Evolutionary conservation across 2,329 filamentous ascomycete genomes (phyloP).

Genomic region (Cladosporium sp.): DNA sequence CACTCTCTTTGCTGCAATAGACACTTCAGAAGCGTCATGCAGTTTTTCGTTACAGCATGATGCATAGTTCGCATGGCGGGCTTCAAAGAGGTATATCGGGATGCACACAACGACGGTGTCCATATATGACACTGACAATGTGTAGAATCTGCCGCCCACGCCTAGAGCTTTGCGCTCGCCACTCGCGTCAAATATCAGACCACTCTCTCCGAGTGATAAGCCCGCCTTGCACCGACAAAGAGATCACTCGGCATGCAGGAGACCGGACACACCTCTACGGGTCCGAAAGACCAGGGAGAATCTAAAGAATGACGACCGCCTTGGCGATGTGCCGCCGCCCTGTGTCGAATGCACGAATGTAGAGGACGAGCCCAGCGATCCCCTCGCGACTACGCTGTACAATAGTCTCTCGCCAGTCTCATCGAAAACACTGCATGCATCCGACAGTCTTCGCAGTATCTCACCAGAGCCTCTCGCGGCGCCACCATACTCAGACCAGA

Average conservation of each 20-base stretch:
- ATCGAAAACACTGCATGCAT: background rate
- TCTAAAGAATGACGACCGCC: constrained; percentile 19
- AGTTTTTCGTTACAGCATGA: background rate
- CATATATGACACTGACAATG: background rate
- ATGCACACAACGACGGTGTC: background rate
- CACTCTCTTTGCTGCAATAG: background rate
- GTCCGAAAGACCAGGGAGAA: constrained; percentile 35
- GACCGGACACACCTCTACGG: constrained; percentile 27
- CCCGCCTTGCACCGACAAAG: constrained; percentile 27
- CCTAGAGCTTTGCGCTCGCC: background rate
- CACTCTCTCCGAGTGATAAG: constrained; percentile 26
- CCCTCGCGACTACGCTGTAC: background rate
- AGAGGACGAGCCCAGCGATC: background rate
- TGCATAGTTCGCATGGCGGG: constrained; percentile 21
- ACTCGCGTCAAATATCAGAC: background rate
- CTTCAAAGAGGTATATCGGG: constrained; percentile 24
- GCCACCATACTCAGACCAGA: background rate
- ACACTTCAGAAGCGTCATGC: no score
- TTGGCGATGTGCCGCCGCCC: constrained; percentile 8
- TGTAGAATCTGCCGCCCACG: constrained; percentile 7
- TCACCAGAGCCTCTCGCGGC: background rate
- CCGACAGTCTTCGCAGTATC: background rate
- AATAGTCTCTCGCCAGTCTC: background rate
- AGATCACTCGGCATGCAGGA: constrained; percentile 30
- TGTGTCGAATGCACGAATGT: background rate